A percentile compares a stretch with the other conserved stretches of the same genome.
Evolutionary conservation across 805 yeast genomes (phyloP).

Genomic region (Wickerhamomyces hampshirensis): DNA sequence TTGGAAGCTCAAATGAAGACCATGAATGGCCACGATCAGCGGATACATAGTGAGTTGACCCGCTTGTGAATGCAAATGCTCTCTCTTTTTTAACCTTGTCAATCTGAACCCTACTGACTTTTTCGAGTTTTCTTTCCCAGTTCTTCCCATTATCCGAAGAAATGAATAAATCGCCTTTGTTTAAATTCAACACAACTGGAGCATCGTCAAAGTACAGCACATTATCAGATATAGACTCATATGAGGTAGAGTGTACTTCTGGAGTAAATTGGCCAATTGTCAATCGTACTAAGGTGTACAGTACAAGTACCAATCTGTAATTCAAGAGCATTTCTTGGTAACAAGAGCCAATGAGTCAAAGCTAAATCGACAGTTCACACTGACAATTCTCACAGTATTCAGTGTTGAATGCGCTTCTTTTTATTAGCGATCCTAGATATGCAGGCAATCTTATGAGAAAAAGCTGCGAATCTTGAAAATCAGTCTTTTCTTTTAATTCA

Average conservation of each 20-base stretch:
- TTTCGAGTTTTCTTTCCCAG: slow-evolving; percentile 36
- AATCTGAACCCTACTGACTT: slow-evolving; percentile 20
- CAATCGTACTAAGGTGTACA: no score
- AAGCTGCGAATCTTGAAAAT: no score
- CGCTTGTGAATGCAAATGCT: slow-evolving; percentile 36
- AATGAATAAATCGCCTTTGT: slow-evolving; percentile 29
- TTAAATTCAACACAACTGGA: slow-evolving; percentile 19
- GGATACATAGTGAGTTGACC: slow-evolving; percentile 32
- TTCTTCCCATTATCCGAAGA: slow-evolving; percentile 45
- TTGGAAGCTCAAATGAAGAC: slow-evolving; percentile 29
- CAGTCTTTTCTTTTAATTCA: no score
- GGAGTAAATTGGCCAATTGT: slow-evolving; percentile 22
- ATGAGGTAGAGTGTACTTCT: slow-evolving; percentile 11
- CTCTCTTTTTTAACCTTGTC: slow-evolving; percentile 33
- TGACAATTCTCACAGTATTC: no score
- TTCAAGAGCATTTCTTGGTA: no score
- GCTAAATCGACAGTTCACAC: no score
- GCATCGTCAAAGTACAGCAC: slow-evolving; percentile 30
- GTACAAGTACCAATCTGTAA: no score
- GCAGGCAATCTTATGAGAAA: no score
- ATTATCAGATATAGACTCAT: slow-evolving; percentile 11
- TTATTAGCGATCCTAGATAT: no score
- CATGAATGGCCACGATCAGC: slow-evolving; percentile 39
- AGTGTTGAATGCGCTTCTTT: no score
- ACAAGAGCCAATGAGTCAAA: no score